phyloP scores from a whole-genome alignment of 441 rosid genomes.

The Breynia disticha region DNA sequence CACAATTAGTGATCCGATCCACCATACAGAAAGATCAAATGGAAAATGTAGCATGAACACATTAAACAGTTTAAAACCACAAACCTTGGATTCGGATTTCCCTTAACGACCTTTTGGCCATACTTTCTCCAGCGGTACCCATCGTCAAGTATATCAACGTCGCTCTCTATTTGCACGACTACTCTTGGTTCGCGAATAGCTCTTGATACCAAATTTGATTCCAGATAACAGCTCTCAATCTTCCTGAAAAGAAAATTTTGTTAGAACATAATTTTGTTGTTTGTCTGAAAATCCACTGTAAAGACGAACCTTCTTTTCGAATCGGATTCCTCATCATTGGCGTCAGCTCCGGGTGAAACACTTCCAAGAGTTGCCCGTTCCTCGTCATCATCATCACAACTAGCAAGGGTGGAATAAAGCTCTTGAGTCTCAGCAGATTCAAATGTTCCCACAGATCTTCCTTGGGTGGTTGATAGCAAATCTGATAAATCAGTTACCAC shows the following conservation, averaged over 20 bases:
- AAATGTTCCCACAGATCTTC: constrained; percentile 25
- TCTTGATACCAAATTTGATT: constrained; percentile 42
- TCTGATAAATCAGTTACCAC: constrained; percentile 38
- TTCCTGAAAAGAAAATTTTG: constrained; percentile 25
- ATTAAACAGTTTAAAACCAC: constrained; percentile 5
- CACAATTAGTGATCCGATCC: no score
- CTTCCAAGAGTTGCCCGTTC: constrained; percentile 44
- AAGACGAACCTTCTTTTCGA: constrained; percentile 49
- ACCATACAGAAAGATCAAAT: no score
- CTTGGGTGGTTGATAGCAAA: constrained; percentile 27
- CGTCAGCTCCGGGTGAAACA: constrained; percentile 32
- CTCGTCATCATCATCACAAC: constrained; percentile 53
- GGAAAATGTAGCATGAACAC: no score
- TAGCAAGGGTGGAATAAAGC: constrained; percentile 44
- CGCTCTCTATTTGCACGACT: constrained; percentile 58
- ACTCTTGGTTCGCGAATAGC: constrained; percentile 57
- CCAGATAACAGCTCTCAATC: constrained; percentile 37
- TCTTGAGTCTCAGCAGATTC: constrained; percentile 45
- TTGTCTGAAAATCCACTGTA: background rate
- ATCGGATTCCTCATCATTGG: constrained; percentile 49
- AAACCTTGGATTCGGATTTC: constrained; percentile 51
- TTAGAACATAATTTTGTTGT: background rate
- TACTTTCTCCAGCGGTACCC: constrained; percentile 52
- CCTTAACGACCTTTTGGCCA: constrained; percentile 52
- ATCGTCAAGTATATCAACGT: constrained; percentile 43